phyloP scores from a whole-genome alignment of 2,329 filamentous ascomycete genomes.

The Waltergamsia citrina region DNA sequence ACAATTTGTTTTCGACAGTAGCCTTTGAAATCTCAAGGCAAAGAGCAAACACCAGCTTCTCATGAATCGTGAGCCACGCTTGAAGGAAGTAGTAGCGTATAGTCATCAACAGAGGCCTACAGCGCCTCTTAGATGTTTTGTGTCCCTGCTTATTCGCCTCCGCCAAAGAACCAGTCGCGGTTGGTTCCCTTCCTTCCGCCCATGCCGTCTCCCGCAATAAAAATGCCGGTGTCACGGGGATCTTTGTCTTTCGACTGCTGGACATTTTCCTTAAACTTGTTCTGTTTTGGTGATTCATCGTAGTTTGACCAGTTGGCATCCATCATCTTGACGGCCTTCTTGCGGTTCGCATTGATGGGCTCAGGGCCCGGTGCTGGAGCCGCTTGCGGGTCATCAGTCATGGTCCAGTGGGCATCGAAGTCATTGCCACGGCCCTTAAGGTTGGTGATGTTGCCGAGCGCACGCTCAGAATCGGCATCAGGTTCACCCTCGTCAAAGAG shows the following conservation, averaged over 20 bases:
- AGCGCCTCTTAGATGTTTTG: slow-evolving; percentile 4
- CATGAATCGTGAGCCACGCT: slow-evolving; percentile 23
- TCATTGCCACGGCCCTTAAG: slow-evolving; percentile 64
- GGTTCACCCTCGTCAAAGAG: slow-evolving; percentile 48
- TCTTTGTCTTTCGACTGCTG: slow-evolving; percentile 1
- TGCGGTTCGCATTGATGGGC: slow-evolving; percentile 45
- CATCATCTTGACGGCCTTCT: slow-evolving; percentile 67
- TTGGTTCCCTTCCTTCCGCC: slow-evolving; percentile 47
- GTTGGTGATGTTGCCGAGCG: slow-evolving; percentile 63
- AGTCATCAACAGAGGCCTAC: slow-evolving; percentile 9
- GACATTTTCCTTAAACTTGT: slow-evolving; percentile 30
- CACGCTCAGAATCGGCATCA: slow-evolving; percentile 25
- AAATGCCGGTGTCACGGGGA: slow-evolving; percentile 17
- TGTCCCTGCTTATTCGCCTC: slow-evolving; percentile 5
- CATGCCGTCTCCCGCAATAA: slow-evolving; percentile 56
- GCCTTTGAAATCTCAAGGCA: too few species aligned
- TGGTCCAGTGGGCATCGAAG: slow-evolving; percentile 69
- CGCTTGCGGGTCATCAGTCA: slow-evolving; percentile 58
- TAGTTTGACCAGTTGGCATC: slow-evolving; percentile 51
- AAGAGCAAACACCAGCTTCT: too few species aligned
- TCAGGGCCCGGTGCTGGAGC: slow-evolving; percentile 23
- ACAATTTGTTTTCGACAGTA: too few species aligned
- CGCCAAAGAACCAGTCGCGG: slow-evolving; percentile 46
- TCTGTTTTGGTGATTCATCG: slow-evolving; percentile 40
- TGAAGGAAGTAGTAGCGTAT: slow-evolving; percentile 14